Evolutionary conservation across 225 moss, liverwort and hornwort genomes (phyloP).

Genomic region (Sphagnum contortum): DNA sequence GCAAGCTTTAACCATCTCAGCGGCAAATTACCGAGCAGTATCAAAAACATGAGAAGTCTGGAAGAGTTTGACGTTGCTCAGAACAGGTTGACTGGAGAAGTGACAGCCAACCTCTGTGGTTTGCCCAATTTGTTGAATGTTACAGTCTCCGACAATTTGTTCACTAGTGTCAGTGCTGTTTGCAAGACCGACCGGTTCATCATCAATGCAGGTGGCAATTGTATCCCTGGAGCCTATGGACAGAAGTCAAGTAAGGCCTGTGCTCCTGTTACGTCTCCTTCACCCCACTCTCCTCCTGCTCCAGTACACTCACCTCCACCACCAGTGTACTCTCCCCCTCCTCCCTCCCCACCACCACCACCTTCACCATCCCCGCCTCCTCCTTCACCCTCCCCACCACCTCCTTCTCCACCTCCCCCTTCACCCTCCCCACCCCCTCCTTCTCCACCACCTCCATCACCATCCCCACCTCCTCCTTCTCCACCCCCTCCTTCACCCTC

Average conservation of each 20-base stretch:
- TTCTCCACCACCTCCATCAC: neutral
- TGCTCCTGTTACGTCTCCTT: constrained; percentile 29
- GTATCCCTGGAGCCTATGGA: constrained; percentile 26
- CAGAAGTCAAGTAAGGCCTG: constrained; percentile 50
- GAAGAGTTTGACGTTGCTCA: constrained; percentile 29
- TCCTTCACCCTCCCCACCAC: neutral
- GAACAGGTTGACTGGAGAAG: constrained; percentile 49
- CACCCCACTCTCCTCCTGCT: constrained; percentile 1
- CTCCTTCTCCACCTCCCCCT: constrained; percentile 2
- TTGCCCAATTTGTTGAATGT: constrained; percentile 32
- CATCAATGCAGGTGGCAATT: constrained; percentile 46
- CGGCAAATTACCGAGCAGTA: constrained; percentile 41
- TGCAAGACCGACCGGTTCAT: constrained; percentile 13
- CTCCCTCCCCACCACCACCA: neutral
- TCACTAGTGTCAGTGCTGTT: constrained; percentile 25
- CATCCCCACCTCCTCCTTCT: constrained; percentile 13
- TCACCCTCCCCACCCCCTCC: neutral
- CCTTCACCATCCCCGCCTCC: neutral
- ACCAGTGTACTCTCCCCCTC: neutral
- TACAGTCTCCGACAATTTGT: constrained; percentile 53
- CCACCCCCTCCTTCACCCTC: neutral
- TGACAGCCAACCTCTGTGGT: constrained; percentile 37
- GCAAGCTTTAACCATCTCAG: constrained; percentile 42
- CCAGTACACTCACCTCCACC: constrained; percentile 6
- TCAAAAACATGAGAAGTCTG: constrained; percentile 32